Base-by-base conservation (phyloP, 192 early-diverging fungal species). In the Coemansia sp. region DNA sequence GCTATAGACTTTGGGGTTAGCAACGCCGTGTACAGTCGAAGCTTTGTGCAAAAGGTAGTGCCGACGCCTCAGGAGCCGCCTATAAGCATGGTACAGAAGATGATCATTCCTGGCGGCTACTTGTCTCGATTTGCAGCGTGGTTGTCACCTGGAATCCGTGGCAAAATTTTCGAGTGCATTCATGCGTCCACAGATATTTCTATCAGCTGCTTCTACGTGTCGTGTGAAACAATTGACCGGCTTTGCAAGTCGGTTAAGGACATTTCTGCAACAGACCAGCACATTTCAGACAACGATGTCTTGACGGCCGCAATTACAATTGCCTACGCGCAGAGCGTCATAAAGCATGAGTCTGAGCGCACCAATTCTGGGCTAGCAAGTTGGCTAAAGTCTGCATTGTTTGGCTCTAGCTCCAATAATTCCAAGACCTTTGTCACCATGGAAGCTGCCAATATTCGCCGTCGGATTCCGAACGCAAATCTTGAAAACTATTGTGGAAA, bases 211-310 rank as follows among this genome's bases (percentile, higher is more conserved):
- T 73, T 66, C 54, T 29, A 59, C 24, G 38, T 73, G 3, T 58
- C 63, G 10, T 15, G 9, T 0, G 19, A 17, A 1, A 37, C 47
- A 0, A 21, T 73, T 5, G 53, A 39, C 2, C 0, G 2, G 12
- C 37, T 73, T 9, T 47, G 38, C 19, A 23, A 37, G 12, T 2
- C 12, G 3, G 32, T 66, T 9, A 5, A 6, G 4, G 27, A 41
- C 0, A 5, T 41, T 23, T 5, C 11, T 1, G 3, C 14, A 2
- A 7, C 11, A 2, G 10, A 17, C 2, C 11, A 12, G 6, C 47
- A 45, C 17, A 58, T 66, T 14, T 66, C 63, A 3, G 60, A 62
- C 29, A 66, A 73, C 23, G 70, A 73, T 23, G 9, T 73, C 0
- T 29, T 73, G 15, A 43, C 56, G 5, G 45, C 55, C 1, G 10